phyloP scores from a whole-genome alignment of 805 yeast species.

The Spathaspora girioi region DNA sequence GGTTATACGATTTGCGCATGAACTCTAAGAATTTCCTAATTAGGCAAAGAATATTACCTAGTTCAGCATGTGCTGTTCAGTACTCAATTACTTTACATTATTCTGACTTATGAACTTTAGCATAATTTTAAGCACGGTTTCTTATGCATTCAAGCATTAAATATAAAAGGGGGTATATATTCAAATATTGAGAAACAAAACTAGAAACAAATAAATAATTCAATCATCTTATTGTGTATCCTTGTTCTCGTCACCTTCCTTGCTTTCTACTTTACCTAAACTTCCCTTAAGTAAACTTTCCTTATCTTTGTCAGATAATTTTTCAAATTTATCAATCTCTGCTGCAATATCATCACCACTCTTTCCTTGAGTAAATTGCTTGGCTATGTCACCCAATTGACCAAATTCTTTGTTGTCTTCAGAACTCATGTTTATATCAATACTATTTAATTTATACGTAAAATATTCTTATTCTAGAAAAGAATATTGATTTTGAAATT shows the following conservation, averaged over 20 bases:
- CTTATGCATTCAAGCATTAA: too few species aligned
- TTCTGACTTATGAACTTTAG: too few species aligned
- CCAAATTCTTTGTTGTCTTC: constrained; percentile 9
- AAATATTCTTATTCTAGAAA: neutral
- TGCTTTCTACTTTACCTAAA: constrained; percentile 10
- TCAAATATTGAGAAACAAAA: neutral
- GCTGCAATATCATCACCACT: neutral
- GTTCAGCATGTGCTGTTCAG: neutral
- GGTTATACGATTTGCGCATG: too few species aligned
- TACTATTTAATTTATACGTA: neutral
- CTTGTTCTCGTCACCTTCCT: neutral
- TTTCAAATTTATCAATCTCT: constrained; percentile 1
- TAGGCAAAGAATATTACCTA: neutral
- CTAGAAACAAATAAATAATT: neutral
- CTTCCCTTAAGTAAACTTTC: constrained; percentile 9
- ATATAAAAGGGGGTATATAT: too few species aligned
- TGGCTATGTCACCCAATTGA: constrained; percentile 9
- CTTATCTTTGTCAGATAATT: neutral
- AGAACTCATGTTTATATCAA: neutral
- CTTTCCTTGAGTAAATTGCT: constrained; percentile 1
- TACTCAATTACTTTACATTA: too few species aligned
- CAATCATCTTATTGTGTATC: neutral
- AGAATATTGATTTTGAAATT: neutral
- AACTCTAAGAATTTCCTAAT: neutral
- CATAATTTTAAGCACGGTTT: too few species aligned